A percentile compares a stretch with the other conserved stretches of the same genome.
These are phyloP conservation scores for Scorias spongiosa DNA, from an alignment of 2,329 filamentous ascomycete genomes.

Conservation along the genomic window DNA sequence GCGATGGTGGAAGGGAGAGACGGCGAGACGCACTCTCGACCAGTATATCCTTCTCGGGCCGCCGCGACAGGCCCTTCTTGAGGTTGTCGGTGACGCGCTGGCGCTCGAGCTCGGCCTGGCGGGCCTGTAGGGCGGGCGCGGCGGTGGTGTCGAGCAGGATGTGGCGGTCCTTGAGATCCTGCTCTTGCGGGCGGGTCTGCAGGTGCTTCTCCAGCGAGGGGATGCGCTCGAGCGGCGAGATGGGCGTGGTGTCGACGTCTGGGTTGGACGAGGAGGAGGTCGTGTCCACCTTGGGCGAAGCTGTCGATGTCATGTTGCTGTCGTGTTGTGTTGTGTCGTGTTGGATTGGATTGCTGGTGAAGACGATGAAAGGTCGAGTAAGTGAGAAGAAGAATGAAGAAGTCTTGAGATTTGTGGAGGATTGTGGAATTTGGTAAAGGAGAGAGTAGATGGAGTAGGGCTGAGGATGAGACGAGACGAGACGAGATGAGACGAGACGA, in stretches of 20 bases:
- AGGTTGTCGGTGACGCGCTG: slow-evolving; percentile 47
- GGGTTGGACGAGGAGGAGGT: not conserved
- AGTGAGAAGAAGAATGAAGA: too few species aligned
- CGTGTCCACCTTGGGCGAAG: not conserved
- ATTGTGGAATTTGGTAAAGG: too few species aligned
- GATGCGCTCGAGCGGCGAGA: slow-evolving; percentile 10
- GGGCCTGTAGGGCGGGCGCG: slow-evolving; percentile 51
- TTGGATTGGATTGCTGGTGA: not conserved
- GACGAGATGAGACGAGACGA: too few species aligned
- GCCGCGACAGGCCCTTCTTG: slow-evolving; percentile 47
- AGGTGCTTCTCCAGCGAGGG: slow-evolving; percentile 20
- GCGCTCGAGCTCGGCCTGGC: slow-evolving; percentile 47
- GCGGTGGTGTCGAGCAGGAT: slow-evolving; percentile 53
- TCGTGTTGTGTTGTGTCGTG: slow-evolving; percentile 4
- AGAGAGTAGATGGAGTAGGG: too few species aligned
- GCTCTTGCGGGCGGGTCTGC: slow-evolving; percentile 32
- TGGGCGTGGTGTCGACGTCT: slow-evolving; percentile 4
- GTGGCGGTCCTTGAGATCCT: slow-evolving; percentile 53
- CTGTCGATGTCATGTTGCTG: slow-evolving; percentile 2
- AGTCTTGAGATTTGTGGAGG: too few species aligned
- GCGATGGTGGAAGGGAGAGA: slow-evolving; percentile 2
- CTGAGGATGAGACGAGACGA: too few species aligned
- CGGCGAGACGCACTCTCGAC: slow-evolving; percentile 50
- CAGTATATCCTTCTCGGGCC: slow-evolving; percentile 57
- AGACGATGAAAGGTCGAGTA: too few species aligned